phyloP scores from a whole-genome alignment of 495 filamentous ascomycete genomes.

The Penicillium pulvis region DNA sequence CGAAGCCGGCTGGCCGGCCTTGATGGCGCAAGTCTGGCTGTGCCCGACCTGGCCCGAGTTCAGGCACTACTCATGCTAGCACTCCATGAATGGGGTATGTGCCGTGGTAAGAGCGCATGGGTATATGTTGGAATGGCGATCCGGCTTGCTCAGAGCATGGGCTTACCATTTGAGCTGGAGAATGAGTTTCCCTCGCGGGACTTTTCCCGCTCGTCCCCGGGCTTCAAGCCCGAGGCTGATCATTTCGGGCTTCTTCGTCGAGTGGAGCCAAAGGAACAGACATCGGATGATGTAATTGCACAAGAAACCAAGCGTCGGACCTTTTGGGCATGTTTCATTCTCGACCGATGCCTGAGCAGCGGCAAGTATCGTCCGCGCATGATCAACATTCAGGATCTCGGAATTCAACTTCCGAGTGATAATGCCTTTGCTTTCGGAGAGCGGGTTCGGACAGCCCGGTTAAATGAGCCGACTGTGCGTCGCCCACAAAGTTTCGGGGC shows the following conservation, averaged over 20 bases:
- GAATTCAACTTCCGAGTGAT: conserved; percentile 50
- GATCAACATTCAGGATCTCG: conserved; percentile 66
- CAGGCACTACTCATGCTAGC: conserved; percentile 82
- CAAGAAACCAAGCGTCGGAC: conserved; percentile 80
- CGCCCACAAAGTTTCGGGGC: conserved; percentile 47
- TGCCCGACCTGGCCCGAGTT: conserved; percentile 65
- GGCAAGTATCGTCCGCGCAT: conserved; percentile 74
- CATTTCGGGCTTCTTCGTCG: conserved; percentile 44
- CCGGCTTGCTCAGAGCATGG: conserved; percentile 70
- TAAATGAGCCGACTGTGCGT: conserved; percentile 40
- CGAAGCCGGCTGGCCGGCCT: conserved; percentile 63
- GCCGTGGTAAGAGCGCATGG: conserved; percentile 74
- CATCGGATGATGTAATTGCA: conserved; percentile 60
- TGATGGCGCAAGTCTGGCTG: conserved; percentile 54
- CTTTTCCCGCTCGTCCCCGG: conserved; percentile 38
- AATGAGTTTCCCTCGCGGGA: conserved; percentile 47
- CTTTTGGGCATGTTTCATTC: conserved; percentile 83
- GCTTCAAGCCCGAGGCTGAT: conserved; percentile 45
- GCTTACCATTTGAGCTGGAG: conserved; percentile 65
- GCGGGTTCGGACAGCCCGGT: conserved; percentile 47
- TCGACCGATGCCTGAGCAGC: conserved; percentile 77
- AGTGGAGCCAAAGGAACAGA: conserved; percentile 38
- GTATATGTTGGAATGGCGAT: conserved; percentile 78
- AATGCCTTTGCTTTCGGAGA: conserved; percentile 53
- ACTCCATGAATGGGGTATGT: conserved; percentile 83